phyloP scores from a whole-genome alignment of 768 basidiomycete species.

The Amanita pseudoporphyria region DNA sequence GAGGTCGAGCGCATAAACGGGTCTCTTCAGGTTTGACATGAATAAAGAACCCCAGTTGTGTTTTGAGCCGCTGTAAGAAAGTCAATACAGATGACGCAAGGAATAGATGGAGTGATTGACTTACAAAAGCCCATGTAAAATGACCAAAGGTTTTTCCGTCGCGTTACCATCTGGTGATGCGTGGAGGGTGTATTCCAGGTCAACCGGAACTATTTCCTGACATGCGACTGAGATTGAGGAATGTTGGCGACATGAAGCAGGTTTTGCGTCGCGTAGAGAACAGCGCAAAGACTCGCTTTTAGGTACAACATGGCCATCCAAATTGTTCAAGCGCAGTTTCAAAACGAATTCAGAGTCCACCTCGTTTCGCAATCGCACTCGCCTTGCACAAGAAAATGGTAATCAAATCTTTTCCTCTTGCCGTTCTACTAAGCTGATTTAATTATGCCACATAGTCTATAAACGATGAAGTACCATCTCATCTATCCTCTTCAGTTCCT shows the following conservation, averaged over 20 bases:
- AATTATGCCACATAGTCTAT: too few relatives aligned
- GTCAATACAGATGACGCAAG: neutral
- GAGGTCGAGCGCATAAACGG: constrained; percentile 78
- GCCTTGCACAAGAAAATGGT: too few relatives aligned
- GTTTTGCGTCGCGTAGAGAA: neutral
- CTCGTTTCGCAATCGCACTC: too few relatives aligned
- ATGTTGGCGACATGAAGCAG: neutral
- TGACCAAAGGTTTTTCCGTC: constrained; percentile 4
- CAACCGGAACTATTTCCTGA: neutral
- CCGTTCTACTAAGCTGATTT: too few relatives aligned
- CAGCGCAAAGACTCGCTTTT: too few relatives aligned
- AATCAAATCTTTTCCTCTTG: too few relatives aligned
- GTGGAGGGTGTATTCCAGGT: constrained; percentile 3
- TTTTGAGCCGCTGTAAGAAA: constrained; percentile 60
- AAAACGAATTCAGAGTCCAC: too few relatives aligned
- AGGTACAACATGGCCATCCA: too few relatives aligned
- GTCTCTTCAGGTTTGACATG: constrained; percentile 47
- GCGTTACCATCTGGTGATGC: constrained; percentile 3
- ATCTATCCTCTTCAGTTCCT: too few relatives aligned
- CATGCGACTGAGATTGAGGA: neutral
- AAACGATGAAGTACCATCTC: too few relatives aligned
- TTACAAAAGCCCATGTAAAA: constrained; percentile 9
- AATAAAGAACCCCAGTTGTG: constrained; percentile 85
- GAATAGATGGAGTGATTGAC: neutral
- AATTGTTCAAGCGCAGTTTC: too few relatives aligned